Evolutionary conservation across 2,329 filamentous ascomycete genomes (phyloP).

Genomic region (Ambrosiella beaveri): DNA sequence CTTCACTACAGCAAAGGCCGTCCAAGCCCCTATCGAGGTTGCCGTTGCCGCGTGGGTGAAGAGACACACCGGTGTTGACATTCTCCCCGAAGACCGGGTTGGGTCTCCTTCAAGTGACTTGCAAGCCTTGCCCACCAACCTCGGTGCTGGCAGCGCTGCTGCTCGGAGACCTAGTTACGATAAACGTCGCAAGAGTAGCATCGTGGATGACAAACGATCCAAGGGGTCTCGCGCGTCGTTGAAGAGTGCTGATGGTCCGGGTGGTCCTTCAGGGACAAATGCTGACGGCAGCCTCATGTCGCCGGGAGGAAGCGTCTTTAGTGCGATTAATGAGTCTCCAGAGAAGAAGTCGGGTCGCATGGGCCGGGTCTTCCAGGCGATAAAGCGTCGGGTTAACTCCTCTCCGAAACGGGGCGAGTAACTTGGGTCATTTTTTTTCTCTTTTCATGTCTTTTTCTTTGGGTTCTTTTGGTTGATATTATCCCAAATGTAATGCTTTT

Average conservation of each 20-base stretch:
- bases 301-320: neutral
- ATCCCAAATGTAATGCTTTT: too few relatives aligned
- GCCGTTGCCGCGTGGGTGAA: slow-evolving; percentile 11
- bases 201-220: neutral
- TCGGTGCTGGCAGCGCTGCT: neutral
- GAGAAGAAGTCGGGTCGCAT: slow-evolving; percentile 1
- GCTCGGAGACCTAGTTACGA: neutral
- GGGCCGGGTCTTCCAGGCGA: slow-evolving; percentile 1
- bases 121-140: neutral
- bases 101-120: slow-evolving; percentile 2
- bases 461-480: neutral
- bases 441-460: neutral
- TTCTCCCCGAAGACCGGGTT: slow-evolving; percentile 2
- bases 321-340: neutral
- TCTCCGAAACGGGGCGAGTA: neutral
- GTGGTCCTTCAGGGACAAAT: neutral
- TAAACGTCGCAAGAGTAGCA: neutral
- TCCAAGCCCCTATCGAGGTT: slow-evolving; percentile 6
- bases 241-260: neutral
- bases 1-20: slow-evolving; percentile 1
- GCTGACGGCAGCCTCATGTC: neutral
- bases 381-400: slow-evolving; percentile 6
- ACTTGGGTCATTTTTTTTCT: neutral
- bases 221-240: neutral
- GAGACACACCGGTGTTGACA: slow-evolving; percentile 6